Conservation (phyloP, 305 asterid species). For the Solanum hybrid region DNA sequence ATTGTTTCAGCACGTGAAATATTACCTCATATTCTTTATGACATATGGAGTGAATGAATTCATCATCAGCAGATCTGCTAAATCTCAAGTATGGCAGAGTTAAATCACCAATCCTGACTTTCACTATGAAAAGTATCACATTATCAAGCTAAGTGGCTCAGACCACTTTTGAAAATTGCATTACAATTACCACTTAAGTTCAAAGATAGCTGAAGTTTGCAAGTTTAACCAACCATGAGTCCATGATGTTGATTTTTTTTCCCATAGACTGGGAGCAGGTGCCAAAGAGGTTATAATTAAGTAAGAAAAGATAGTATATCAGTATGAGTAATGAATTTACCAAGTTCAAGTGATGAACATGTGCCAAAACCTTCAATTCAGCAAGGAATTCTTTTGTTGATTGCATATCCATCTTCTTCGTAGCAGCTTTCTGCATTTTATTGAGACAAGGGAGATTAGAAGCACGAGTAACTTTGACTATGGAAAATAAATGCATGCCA, state of each 20-base stretch:
- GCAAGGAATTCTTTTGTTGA: constrained; percentile 78
- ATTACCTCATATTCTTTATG: background rate
- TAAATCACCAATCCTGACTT: background rate
- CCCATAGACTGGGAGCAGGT: background rate
- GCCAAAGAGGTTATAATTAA: background rate
- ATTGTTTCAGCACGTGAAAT: background rate
- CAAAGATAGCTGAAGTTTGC: background rate
- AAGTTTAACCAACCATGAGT: background rate
- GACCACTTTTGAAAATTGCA: background rate
- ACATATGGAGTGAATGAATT: background rate
- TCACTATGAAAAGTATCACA: background rate
- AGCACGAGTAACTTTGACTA: background rate
- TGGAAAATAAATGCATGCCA: background rate
- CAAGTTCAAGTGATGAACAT: constrained; percentile 85
- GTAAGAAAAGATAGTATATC: background rate
- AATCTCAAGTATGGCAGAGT: background rate
- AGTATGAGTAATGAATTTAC: constrained; percentile 24
- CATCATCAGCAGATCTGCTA: background rate
- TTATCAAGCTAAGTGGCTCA: background rate
- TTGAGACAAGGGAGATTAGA: background rate
- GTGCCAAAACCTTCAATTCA: constrained; percentile 71
- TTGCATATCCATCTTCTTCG: constrained; percentile 87
- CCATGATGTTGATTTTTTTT: too few species aligned
- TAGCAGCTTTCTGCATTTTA: constrained; percentile 56
- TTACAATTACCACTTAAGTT: background rate